Evolutionary conservation across 352 stramenopile species (phyloP), one percentile per base, ranked within the genome.

Genomic region (Globisporangium cylindrosporum): DNA sequence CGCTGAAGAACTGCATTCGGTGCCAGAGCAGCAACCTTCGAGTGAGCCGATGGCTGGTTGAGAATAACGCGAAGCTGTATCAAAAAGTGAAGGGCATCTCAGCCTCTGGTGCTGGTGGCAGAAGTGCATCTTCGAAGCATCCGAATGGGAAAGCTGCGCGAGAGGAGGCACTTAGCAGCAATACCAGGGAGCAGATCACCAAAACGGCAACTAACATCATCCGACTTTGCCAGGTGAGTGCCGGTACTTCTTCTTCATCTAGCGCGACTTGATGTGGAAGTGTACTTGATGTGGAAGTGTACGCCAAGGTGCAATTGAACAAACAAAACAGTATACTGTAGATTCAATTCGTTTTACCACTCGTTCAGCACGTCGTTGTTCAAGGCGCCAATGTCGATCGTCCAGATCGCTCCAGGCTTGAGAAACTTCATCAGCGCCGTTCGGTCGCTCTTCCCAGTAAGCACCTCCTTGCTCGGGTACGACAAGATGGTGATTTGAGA

Each of bases 401-500:
- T 90, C 88, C 88, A 95, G 53, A 93, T 79, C 41, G 81, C 80
- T 8, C 80, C 80, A 10, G 86, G 76, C 60, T 95, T 95, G 56
- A 93, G 79, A 56, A 95, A 78, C 68, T 95, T 95, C 53, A 84
- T 79, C 41, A 95, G 67, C 38, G 79, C 81, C 59, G 81, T 89
- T 10, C 76, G 70, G 46, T 92, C 82, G 1, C 73, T 89, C 68
- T 93, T 92, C 49, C 78, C 83, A 3, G 75, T 70, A 15, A 95
- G 69, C 12, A 81, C 67, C 58, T 89, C 81, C 48, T 91, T 92
- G 46, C 84, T 78, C 8, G 86, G 85, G 73, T 92, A 92, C 62
- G 82, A 73, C 15, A 91, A 64, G 53, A 95, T 85, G n/a, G 77
- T 79, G 71, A 93, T 95, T 71, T 95, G 88, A 1, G 88, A 87